Conservation (phyloP, 2,329 filamentous ascomycete genomes). For the Scortechinia acanthostroma region DNA sequence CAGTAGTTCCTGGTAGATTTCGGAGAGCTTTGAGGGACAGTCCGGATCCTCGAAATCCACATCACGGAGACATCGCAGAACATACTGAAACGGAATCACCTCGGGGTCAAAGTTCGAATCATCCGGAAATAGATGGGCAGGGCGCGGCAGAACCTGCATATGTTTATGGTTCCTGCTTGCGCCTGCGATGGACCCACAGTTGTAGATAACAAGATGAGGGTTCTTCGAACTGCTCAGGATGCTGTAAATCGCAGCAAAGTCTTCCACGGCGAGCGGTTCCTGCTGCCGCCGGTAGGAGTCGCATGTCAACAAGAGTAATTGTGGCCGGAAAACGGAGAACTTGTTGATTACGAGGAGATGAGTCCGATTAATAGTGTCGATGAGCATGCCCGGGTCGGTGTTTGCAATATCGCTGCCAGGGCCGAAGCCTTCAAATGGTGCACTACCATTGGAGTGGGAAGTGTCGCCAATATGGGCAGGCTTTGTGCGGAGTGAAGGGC, state of each 20-base stretch:
- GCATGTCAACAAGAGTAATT: slow-evolving; percentile 34
- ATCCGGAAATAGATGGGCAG: slow-evolving; percentile 10
- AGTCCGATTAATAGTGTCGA: slow-evolving; percentile 25
- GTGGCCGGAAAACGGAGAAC: slow-evolving; percentile 36
- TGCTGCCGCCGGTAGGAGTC: slow-evolving; percentile 36
- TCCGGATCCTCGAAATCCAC: slow-evolving; percentile 12
- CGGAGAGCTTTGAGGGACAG: slow-evolving; percentile 7
- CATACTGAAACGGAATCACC: slow-evolving; percentile 23
- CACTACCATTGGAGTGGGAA: no score
- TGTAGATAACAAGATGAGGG: slow-evolving; percentile 32
- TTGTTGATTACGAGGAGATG: slow-evolving; percentile 38
- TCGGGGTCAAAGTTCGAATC: slow-evolving; percentile 7
- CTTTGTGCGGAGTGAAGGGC: no score
- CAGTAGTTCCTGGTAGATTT: slow-evolving; percentile 16
- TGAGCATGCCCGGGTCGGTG: slow-evolving; percentile 27
- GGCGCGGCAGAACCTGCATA: slow-evolving; percentile 28
- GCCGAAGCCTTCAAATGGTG: slow-evolving; percentile 5
- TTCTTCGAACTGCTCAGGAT: slow-evolving; percentile 16
- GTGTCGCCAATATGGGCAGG: no score
- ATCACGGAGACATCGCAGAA: slow-evolving; percentile 17
- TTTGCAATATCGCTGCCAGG: slow-evolving; percentile 28
- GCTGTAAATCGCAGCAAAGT: slow-evolving; percentile 26
- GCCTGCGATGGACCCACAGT: slow-evolving; percentile 32
- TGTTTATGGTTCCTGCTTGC: slow-evolving; percentile 40
- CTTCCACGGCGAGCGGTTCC: slow-evolving; percentile 26